Base-by-base conservation (phyloP, 2,329 filamentous ascomycete species). In the Phialemonium atrogriseum region DNA sequence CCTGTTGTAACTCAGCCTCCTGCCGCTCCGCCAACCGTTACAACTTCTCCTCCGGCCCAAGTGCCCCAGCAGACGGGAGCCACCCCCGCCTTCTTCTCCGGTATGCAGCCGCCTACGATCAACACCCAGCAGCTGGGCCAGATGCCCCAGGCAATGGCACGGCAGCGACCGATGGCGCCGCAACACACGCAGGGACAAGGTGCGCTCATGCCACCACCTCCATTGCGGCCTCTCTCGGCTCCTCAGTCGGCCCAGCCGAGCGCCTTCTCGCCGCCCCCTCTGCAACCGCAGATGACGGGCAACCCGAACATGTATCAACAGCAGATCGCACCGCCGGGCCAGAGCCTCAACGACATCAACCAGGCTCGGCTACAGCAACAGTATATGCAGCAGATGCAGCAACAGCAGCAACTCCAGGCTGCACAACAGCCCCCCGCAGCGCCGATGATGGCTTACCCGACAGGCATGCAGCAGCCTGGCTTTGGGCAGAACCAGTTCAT, bases 211-310 rank as follows among this genome's bases (percentile, higher is more conserved):
- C 73, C 80, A 29, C 86, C 87, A 7, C 86, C 75, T 12, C 86
- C 87, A 9, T 73, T 78, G 32, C 73, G 91, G 38, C 82, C 91
- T 7, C 69, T 91, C 10, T 95, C 89, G 24, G 89, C 91, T 23
- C 89, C 91, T 16, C 83, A 86, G 52, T 83, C 86, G 33, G 80
- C 75, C 30, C 81, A 82, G 50, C 77, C 77, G 27, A 87, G 71
- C 54, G 70, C 68, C 5, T 91, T 93, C 53, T 72, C 73, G 7
- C 73, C 81, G 12, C 77, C 84, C 30, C 78, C 84, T 11, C 59
- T 95, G 44, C 80, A 88, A 52, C 78, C 86, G 32, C 89, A 95
- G 52, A 73, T 88, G 56, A 95, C 91, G 5, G 87, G 89, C 7
- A 24, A 23, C 13, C 19, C 28, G 20, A 30, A 30, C 28, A 30